These are phyloP conservation scores for Fragaria vesca DNA, from an alignment of 306 rosid genomes.

Conservation along the genomic window DNA sequence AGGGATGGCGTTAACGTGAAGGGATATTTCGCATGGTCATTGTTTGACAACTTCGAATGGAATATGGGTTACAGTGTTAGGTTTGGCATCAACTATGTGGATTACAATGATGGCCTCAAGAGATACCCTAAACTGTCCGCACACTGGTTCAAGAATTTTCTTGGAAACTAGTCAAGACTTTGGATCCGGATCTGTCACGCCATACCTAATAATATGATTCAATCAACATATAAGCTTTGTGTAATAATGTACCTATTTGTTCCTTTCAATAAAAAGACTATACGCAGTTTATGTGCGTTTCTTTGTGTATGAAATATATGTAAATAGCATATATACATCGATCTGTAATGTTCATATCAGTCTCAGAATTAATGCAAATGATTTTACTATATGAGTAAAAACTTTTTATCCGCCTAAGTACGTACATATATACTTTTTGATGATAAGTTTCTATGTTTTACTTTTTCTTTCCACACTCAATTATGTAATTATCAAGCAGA, in stretches of 20 bases:
- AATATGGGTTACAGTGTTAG: slow-evolving; percentile 24
- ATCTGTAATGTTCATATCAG: too few relatives aligned
- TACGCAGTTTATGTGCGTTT: background rate
- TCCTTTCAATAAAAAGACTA: background rate
- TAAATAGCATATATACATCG: too few relatives aligned
- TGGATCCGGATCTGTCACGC: background rate
- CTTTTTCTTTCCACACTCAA: too few relatives aligned
- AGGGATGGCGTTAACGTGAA: slow-evolving; percentile 36
- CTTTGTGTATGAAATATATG: background rate
- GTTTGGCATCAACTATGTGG: slow-evolving; percentile 33
- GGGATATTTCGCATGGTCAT: slow-evolving; percentile 40
- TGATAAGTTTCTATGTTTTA: too few relatives aligned
- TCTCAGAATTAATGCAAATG: too few relatives aligned
- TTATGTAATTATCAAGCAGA: too few relatives aligned
- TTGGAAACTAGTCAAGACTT: background rate
- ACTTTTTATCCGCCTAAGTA: background rate
- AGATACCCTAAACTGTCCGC: slow-evolving; percentile 34
- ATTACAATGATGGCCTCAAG: slow-evolving; percentile 25
- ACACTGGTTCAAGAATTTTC: slow-evolving; percentile 30
- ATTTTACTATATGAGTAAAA: too few relatives aligned
- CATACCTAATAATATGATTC: background rate
- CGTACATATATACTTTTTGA: too few relatives aligned
- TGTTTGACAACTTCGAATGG: slow-evolving; percentile 39
- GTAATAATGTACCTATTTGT: background rate
- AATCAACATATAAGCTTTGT: background rate